Conservation (phyloP, 306 rosid species). For the Cicer pinnatifidum region DNA sequence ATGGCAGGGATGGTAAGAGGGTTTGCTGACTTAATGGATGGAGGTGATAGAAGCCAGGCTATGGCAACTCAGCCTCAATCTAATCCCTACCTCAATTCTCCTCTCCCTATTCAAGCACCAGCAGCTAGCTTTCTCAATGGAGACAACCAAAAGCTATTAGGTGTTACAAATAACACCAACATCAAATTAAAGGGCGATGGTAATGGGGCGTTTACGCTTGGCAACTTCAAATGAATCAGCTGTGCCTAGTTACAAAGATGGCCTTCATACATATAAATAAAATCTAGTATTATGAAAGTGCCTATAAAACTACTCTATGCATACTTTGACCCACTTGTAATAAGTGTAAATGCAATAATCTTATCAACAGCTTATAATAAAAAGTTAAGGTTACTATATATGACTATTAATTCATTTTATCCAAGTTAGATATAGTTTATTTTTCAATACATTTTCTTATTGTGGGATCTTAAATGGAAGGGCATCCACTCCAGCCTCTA, state of each 20-base stretch:
- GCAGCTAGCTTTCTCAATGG: constrained; percentile 37
- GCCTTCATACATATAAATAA: constrained; percentile 25
- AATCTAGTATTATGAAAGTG: background rate
- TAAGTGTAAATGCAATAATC: constrained; percentile 21
- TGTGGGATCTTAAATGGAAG: background rate
- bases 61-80: background rate
- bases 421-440: background rate
- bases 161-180: constrained; percentile 48
- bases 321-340: constrained; percentile 21
- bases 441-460: background rate
- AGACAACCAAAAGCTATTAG: constrained; percentile 39
- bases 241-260: background rate
- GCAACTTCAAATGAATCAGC: constrained; percentile 37
- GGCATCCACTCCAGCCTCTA: background rate
- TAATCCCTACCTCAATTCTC: background rate
- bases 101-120: constrained; percentile 20
- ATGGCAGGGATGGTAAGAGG: constrained; percentile 48
- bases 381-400: background rate
- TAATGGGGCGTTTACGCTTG: constrained; percentile 41
- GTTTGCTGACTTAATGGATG: constrained; percentile 14
- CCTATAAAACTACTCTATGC: background rate
- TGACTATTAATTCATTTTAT: background rate
- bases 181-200: constrained; percentile 45
- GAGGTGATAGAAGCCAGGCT: background rate
- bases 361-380: constrained; percentile 5